These are phyloP conservation scores for Fomes fomentarius DNA, from an alignment of 1,284 basidiomycete species.

Conservation along the genomic window DNA sequence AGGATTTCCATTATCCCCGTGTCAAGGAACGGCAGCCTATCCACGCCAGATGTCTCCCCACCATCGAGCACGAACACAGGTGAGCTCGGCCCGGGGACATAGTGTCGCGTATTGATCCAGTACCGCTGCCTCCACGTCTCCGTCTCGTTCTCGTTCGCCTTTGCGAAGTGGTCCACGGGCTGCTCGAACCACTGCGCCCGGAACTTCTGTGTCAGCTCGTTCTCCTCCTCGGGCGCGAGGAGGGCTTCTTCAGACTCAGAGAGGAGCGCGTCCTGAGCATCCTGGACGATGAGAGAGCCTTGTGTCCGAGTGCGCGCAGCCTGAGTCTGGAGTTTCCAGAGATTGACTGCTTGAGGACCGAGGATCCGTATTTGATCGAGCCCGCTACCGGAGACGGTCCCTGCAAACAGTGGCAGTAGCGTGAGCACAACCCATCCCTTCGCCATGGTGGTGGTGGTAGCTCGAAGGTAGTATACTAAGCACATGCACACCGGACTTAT, in stretches of 20 bases:
- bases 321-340: constrained; percentile 40
- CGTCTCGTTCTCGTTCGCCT: constrained; percentile 35
- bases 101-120: constrained; percentile 89
- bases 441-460: constrained; percentile 8
- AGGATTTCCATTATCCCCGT: constrained; percentile 89
- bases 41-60: constrained; percentile 81
- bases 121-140: constrained; percentile 77
- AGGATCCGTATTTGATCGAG: constrained; percentile 27
- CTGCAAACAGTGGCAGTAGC: constrained; percentile 6
- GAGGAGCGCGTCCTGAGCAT: background rate
- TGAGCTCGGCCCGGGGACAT: constrained; percentile 68
- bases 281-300: constrained; percentile 14
- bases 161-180: constrained; percentile 80
- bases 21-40: constrained; percentile 71
- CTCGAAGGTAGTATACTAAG: background rate
- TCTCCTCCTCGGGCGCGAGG: background rate
- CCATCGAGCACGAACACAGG: constrained; percentile 86
- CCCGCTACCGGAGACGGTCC: constrained; percentile 6
- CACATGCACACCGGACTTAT: background rate
- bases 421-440: constrained; percentile 2
- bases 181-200: constrained; percentile 76
- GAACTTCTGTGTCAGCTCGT: constrained; percentile 42
- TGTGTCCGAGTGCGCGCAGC: background rate
- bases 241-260: too few species aligned
- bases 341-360: constrained; percentile 45